Conservation (phyloP, 2,329 filamentous ascomycete genomes). For the Fusarium sp. region DNA sequence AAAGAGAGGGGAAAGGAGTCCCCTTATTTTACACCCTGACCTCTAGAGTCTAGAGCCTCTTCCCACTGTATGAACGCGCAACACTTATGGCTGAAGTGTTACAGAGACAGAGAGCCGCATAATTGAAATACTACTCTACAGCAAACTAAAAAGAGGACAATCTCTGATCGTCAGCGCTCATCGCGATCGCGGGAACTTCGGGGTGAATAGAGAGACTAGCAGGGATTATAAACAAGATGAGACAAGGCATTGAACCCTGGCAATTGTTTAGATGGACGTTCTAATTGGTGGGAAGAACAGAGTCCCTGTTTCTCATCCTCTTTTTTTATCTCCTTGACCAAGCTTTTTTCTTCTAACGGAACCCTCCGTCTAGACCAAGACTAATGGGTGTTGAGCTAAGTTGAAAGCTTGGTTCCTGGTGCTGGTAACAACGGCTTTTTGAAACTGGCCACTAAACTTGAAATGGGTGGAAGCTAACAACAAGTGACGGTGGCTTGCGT, state of each 20-base stretch:
- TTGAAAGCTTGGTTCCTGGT: slow-evolving; percentile 17
- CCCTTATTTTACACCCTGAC: neutral
- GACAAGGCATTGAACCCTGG: slow-evolving; percentile 31
- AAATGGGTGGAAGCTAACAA: slow-evolving; percentile 14
- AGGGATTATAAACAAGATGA: slow-evolving; percentile 32
- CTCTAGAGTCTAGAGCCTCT: neutral
- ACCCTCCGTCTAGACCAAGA: neutral
- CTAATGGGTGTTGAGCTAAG: neutral
- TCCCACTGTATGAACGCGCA: neutral
- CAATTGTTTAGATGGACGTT: neutral
- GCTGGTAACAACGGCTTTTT: slow-evolving; percentile 8
- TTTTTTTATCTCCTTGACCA: neutral
- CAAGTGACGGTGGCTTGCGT: slow-evolving; percentile 28
- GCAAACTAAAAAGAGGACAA: neutral
- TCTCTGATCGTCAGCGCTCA: slow-evolving; percentile 32
- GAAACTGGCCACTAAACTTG: slow-evolving; percentile 9
- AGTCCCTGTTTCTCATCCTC: slow-evolving; percentile 8
- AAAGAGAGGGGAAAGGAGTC: neutral
- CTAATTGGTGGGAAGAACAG: slow-evolving; percentile 28
- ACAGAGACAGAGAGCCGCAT: slow-evolving; percentile 18
- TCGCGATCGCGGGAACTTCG: slow-evolving; percentile 31
- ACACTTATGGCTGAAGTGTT: neutral
- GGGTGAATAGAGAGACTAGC: slow-evolving; percentile 20
- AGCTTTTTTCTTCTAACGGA: slow-evolving; percentile 12
- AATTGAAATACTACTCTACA: neutral